These are phyloP conservation scores for Collybiopsis luxurians DNA, from an alignment of 768 basidiomycete genomes.

Conservation along the genomic window DNA sequence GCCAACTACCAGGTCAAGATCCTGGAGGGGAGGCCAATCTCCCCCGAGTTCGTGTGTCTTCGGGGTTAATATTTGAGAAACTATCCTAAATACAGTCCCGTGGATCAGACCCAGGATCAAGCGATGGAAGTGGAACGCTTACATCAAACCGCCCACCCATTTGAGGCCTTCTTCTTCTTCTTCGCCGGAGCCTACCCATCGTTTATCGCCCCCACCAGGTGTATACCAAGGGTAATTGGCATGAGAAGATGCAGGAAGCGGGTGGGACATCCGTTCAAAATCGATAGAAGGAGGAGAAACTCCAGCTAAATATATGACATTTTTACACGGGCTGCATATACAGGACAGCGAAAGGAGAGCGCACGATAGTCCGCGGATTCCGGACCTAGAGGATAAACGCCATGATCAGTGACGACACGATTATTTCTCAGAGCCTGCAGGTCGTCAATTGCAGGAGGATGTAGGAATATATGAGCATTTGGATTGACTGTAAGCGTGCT, in stretches of 20 bases:
- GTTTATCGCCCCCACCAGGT: slow-evolving; percentile 62
- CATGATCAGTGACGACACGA: slow-evolving; percentile 37
- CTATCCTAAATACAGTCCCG: slow-evolving; percentile 42
- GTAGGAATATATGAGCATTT: slow-evolving; percentile 67
- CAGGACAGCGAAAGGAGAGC: slow-evolving; percentile 12
- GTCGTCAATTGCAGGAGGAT: slow-evolving; percentile 62
- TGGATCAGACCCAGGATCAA: neutral
- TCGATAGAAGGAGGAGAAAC: slow-evolving; percentile 8
- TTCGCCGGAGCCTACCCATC: slow-evolving; percentile 54
- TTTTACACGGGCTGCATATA: neutral
- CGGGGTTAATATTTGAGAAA: slow-evolving; percentile 53
- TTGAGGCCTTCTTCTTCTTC: slow-evolving; percentile 57
- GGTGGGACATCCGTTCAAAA: slow-evolving; percentile 48
- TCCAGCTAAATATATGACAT: neutral
- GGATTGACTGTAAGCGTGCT: slow-evolving; percentile 56
- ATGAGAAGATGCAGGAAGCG: slow-evolving; percentile 54
- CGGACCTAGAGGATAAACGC: slow-evolving; percentile 38
- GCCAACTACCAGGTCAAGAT: slow-evolving; percentile 45
- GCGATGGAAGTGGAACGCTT: slow-evolving; percentile 16
- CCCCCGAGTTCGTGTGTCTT: slow-evolving; percentile 34
- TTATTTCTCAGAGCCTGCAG: slow-evolving; percentile 14
- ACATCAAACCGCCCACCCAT: slow-evolving; percentile 78
- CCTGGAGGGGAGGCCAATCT: slow-evolving; percentile 38
- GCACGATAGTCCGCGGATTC: slow-evolving; percentile 28
- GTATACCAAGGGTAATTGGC: slow-evolving; percentile 72